Conservation (phyloP, 2,329 filamentous ascomycete species). For the Penicillium digitatum region DNA sequence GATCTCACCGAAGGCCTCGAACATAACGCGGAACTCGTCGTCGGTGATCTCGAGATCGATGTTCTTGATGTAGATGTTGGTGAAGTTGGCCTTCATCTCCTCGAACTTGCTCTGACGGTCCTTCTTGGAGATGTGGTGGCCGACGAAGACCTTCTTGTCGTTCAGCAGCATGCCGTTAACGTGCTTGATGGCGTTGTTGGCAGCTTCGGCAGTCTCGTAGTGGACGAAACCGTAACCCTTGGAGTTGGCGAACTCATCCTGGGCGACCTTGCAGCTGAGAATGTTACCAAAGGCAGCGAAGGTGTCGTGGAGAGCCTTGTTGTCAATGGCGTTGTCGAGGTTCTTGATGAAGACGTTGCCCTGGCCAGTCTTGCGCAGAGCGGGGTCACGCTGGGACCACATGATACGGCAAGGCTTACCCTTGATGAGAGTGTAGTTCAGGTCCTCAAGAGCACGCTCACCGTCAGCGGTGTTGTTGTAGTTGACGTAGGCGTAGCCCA, state of each 20-base stretch:
- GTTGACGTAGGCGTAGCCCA: conserved; percentile 99
- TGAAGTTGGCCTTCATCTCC: conserved; percentile 99
- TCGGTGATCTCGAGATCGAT: conserved; percentile 78
- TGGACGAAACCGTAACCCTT: conserved; percentile 99
- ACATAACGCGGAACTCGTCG: conserved; percentile 89
- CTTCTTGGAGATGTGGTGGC: conserved; percentile 99
- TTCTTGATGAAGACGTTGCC: conserved; percentile 99
- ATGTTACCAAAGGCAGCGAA: conserved; percentile 99
- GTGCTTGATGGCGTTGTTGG: conserved; percentile 95
- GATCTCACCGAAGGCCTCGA: conserved; percentile 88
- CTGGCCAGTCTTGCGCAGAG: conserved; percentile 97
- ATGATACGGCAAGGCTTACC: conserved; percentile 98
- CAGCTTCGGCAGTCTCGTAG: conserved; percentile 98
- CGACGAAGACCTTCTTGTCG: conserved; percentile 99
- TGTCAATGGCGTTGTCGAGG: conserved; percentile 95
- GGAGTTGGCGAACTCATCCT: conserved; percentile 93
- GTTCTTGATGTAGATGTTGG: conserved; percentile 99
- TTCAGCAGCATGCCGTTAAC: conserved; percentile 99
- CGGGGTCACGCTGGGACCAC: conserved; percentile 99
- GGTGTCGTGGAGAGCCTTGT: conserved; percentile 99
- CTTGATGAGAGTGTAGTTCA: conserved; percentile 99
- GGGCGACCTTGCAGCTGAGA: conserved; percentile 97
- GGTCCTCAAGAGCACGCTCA: conserved; percentile 96
- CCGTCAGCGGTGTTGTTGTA: conserved; percentile 97
- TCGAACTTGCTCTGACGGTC: conserved; percentile 99